Base-by-base conservation (phyloP, 2,329 filamentous ascomycete species). In the Penicillium occitanis region DNA sequence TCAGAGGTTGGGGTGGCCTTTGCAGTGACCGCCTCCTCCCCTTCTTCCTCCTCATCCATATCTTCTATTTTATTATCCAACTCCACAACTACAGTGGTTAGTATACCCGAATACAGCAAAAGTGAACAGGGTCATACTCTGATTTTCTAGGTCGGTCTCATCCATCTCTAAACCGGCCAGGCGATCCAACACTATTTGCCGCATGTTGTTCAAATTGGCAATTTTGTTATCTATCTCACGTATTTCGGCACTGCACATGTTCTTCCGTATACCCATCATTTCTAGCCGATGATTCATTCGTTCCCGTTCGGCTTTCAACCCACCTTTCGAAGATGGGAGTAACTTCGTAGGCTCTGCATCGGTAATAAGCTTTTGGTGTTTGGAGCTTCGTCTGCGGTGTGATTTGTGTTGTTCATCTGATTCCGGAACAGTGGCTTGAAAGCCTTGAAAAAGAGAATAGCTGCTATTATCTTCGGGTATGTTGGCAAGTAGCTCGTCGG, bases 191-290 rank as follows among this genome's bases (percentile, higher is more conserved):
- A 98, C 91, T 68, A 97, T 96, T 74, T 90, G 91, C 70, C 95
- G 90, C 92, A 98, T 97, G 68, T 88, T 92, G 71, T 92, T 90
- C 64, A 99, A 83, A 77, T 98, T 98, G 68, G 92, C 88, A 69
- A 99, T 94, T 79, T 98, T 99, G 80, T 91, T 93, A 80, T 99
- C 95, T 68, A 99, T 97, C 74, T 99, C 95, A 67, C 89, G 88
- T 67, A 99, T 98, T 78, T 99, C 95, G 69, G 92, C 91, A 73
- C 92, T 95, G 71, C 93, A 94, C 94, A 99, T 97, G 75, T 95
- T 97, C 79, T 99, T 99, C 67, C 95, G 87, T 68, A 98, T 88
- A 3, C 90, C 87, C 81, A 98, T 88, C 87, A 97, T 91, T 74
- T 98, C 93, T 71, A 99, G 83, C 70, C 92, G 87, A 77, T 96